Base-by-base conservation (phyloP, 1,139 yeast species). In the Magnusiomyces suaveolens region DNA sequence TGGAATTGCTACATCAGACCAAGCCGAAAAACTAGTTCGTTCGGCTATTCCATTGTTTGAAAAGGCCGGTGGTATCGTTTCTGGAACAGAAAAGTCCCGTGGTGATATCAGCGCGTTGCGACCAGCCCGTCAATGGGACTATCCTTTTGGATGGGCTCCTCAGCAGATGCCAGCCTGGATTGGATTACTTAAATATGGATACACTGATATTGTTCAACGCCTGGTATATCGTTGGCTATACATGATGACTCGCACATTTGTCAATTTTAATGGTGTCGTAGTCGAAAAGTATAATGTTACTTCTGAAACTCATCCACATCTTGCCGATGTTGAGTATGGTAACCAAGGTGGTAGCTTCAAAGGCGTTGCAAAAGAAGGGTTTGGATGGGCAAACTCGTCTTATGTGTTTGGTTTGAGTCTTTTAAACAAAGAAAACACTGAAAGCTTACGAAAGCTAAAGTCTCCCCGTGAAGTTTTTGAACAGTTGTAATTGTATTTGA, bases 81-180 rank as follows among this genome's bases (percentile, higher is more conserved):
- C 96, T 0, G 95, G 97, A 46, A 85, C 96, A 0, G 78, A 81
- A 60, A 70, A 77, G 62, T 83, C 92, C 2, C 75, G 96, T 57
- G 97, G 97, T 29, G 81, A 74, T 20, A 73, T 86, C 33, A 81
- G 85, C 1, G 69, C 87, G 33, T 74, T 79, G 52, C 75, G 90
- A 62, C 96, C 96, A 25, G 82, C 87, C 38, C 79, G 97, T 69
- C 98, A 92, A 72, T 92, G 98, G 98, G 98, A 92, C 69, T 92
- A 84, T 67, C 98, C 98, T 4, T 88, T 75, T 66, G 98, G 97
- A 3, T 92, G 98, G 98, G 97, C 98, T 0, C 98, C 98, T 1
- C 98, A 94, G 68, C 98, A 92, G 69, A 87, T 92, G 23, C 72
- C 92, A 54, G 94, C 96, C 0, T 92, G 98, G 98, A 79, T 79